phyloP scores from a whole-genome alignment of 352 stramenopile species.

The Vaucheria bursata region DNA sequence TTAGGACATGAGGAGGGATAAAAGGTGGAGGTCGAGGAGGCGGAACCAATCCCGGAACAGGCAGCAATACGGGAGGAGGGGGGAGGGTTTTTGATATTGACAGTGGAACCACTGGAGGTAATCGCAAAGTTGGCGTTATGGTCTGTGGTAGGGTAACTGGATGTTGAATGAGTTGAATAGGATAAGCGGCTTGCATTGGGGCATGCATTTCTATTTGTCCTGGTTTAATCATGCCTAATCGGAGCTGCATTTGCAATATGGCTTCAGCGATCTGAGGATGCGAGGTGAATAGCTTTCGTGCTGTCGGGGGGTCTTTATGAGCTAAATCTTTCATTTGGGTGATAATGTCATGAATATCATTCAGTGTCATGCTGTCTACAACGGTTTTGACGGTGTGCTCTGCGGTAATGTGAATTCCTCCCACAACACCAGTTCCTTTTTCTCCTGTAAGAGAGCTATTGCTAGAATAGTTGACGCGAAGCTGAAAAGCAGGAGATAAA shows the following conservation, averaged over 20 bases:
- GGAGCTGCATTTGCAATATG: constrained; percentile 40
- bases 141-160: not conserved
- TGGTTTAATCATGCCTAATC: constrained; percentile 32
- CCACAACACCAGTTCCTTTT: constrained; percentile 24
- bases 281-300: constrained; percentile 29
- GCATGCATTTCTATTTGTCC: constrained; percentile 11
- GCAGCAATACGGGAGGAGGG: not conserved
- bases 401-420: constrained; percentile 16
- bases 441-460: constrained; percentile 34
- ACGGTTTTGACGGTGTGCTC: constrained; percentile 33
- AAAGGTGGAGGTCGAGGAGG: not conserved
- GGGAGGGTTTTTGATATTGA: no score
- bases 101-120: not conserved
- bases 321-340: constrained; percentile 41
- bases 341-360: constrained; percentile 32
- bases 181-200: not conserved
- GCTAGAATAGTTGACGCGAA: constrained; percentile 43
- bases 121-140: not conserved
- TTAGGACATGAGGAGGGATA: not conserved
- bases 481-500: constrained; percentile 6
- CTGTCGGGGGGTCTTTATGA: constrained; percentile 37
- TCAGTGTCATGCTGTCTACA: constrained; percentile 19
- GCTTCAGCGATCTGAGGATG: constrained; percentile 28
- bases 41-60: not conserved
- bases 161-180: not conserved